Conservation (phyloP, 2,329 filamentous ascomycete species). For the Neofusicoccum parvum region DNA sequence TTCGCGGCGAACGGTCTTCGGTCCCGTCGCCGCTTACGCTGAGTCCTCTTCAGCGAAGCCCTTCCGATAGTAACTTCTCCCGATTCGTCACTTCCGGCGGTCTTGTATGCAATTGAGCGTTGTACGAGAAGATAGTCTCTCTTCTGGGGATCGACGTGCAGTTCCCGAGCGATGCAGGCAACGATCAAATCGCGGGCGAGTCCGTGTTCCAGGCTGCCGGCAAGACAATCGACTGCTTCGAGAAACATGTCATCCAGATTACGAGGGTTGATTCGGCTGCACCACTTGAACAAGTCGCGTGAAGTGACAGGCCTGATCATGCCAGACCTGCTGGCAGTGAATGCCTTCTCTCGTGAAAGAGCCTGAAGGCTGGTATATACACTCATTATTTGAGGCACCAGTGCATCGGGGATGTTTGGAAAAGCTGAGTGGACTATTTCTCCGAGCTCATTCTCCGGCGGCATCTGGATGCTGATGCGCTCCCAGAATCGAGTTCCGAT, state of each 20-base stretch:
- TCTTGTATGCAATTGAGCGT: constrained; percentile 60
- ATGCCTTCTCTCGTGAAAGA: constrained; percentile 45
- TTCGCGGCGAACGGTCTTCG: constrained; percentile 74
- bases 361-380: constrained; percentile 53
- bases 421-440: constrained; percentile 56
- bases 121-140: constrained; percentile 75
- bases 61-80: constrained; percentile 54
- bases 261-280: constrained; percentile 71
- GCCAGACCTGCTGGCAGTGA: constrained; percentile 56
- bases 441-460: constrained; percentile 69
- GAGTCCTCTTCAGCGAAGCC: constrained; percentile 32
- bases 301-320: constrained; percentile 66
- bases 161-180: constrained; percentile 76
- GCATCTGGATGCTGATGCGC: constrained; percentile 67
- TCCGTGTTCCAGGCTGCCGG: constrained; percentile 73
- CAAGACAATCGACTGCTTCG: constrained; percentile 91
- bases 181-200: constrained; percentile 63
- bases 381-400: constrained; percentile 56
- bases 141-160: constrained; percentile 82
- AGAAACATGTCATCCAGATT: constrained; percentile 81
- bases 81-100: not conserved
- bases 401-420: constrained; percentile 44
- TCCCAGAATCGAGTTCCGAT: constrained; percentile 89
- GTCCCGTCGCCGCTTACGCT: constrained; percentile 13
- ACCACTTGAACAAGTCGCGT: constrained; percentile 90